Evolutionary conservation across 2,329 filamentous ascomycete species (phyloP), one percentile per base, ranked within the genome.

Genomic region (Peltaster fructicola): DNA sequence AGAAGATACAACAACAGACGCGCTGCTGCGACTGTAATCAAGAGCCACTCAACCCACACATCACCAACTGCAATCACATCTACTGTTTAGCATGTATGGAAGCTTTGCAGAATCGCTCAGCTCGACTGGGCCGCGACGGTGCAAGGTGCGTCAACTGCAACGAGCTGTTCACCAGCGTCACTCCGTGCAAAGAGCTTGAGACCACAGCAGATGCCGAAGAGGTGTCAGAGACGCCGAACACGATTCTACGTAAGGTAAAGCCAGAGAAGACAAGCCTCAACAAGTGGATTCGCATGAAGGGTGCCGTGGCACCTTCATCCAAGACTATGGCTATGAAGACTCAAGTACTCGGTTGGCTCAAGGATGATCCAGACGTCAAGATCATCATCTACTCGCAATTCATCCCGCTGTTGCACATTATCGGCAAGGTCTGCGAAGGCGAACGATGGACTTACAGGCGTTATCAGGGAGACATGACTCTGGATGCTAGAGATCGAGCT

Each of bases 331-430:
- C 56, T 0, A 37, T 56, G 39, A 61, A 60, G 26, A 47, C 51
- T 0, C 54, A 58, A 27, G 43, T 61, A 8, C 30, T 59, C 15
- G 52, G 54, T 14, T 61, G 56, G 57, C 22, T 51, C 1, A 29
- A 45, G 1, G 50, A 61, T 8, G 54, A 60, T 4, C 50, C 52
- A 0, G 25, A 50, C 0, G 55, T 56, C 19, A 73, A 74, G 43
- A 57, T 71, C 22, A 65, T 65, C 29, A 46, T 73, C 22, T 74
- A 70, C 34, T 65, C 61, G 0, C 65, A 73, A 34, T 74, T 68
- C 30, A 43, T 63, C 2, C 47, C 55, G 3, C 60, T 70, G 36
- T 53, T 67, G 5, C 39, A 50, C 0, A 61, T 73, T 10, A 36
- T 73, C 3, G 42, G 34, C 0, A 52, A 48, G 2, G 50, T 73